These are phyloP conservation scores for Colletotrichum lindemuthianum DNA, from an alignment of 2,329 filamentous ascomycete genomes.

Conservation along the genomic window DNA sequence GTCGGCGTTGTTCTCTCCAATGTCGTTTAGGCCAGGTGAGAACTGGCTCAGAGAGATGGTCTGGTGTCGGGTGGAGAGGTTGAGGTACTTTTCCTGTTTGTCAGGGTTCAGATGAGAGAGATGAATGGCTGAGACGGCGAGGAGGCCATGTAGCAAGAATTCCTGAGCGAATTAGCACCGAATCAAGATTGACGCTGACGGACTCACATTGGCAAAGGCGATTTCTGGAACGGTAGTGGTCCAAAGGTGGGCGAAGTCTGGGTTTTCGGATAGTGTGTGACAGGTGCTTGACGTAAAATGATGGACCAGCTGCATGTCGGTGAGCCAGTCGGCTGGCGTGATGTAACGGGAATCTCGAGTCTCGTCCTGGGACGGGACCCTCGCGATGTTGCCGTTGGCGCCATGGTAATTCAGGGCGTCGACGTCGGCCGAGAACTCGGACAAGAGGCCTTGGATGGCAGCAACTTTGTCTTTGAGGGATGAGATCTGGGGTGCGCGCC, in stretches of 20 bases:
- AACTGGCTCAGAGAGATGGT: conserved; percentile 35
- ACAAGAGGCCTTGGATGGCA: conserved; percentile 25
- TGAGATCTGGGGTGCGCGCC: conserved; percentile 15
- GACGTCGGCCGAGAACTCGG: conserved; percentile 25
- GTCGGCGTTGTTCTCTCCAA: conserved; percentile 36
- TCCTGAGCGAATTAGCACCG: conserved; percentile 24
- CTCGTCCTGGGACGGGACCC: neutral
- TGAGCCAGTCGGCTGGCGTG: conserved; percentile 20
- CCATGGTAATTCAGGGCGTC: conserved; percentile 13
- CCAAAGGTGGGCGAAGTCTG: conserved; percentile 29
- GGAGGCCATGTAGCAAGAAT: conserved; percentile 38
- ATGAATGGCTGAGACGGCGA: conserved; percentile 37
- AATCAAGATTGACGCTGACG: no score
- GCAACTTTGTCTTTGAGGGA: conserved; percentile 27
- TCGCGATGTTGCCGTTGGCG: neutral
- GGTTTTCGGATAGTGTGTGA: conserved; percentile 26
- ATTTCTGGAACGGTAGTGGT: conserved; percentile 28
- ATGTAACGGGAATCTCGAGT: conserved; percentile 1
- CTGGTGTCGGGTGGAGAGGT: conserved; percentile 36
- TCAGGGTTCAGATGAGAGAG: conserved; percentile 34
- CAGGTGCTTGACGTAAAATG: conserved; percentile 28
- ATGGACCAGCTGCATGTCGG: conserved; percentile 28
- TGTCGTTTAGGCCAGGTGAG: conserved; percentile 34
- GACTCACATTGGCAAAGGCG: conserved; percentile 21
- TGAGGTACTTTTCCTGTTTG: conserved; percentile 27